Conservation (phyloP, 2,329 filamentous ascomycete genomes). For the Cephalotrichum gorgonifer region DNA sequence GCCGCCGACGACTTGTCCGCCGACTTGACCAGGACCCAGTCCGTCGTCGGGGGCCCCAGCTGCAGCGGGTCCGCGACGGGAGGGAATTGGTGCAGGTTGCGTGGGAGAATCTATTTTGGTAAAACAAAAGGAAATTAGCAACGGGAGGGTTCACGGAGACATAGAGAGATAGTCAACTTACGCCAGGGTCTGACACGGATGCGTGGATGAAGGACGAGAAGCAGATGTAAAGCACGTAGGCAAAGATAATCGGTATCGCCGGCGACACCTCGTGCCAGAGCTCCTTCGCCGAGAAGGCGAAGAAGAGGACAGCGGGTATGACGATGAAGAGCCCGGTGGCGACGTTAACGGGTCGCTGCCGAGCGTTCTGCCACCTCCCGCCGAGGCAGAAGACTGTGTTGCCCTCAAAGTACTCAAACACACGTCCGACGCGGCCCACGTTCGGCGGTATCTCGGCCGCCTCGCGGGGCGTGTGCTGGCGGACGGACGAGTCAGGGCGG, state of each 20-base stretch:
- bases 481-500: conserved; percentile 8
- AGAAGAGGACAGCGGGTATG: conserved; percentile 72
- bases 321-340: conserved; percentile 74
- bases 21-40: conserved; percentile 88
- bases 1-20: conserved; percentile 65
- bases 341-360: conserved; percentile 79
- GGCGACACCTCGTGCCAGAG: conserved; percentile 80
- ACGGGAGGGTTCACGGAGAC: no score
- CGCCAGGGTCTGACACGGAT: conserved; percentile 83
- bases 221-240: conserved; percentile 83
- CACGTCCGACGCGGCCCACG: conserved; percentile 44
- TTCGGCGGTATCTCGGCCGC: conserved; percentile 19
- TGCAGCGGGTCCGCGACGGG: conserved; percentile 69
- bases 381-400: conserved; percentile 86
- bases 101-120: conserved; percentile 86
- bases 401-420: conserved; percentile 87
- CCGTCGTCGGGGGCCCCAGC: conserved; percentile 75
- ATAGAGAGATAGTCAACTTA: conserved; percentile 38
- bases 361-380: conserved; percentile 80
- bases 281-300: conserved; percentile 74
- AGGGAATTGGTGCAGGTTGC: conserved; percentile 86
- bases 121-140: no score
- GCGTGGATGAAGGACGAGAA: conserved; percentile 91
- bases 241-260: conserved; percentile 80
- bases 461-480: conserved; percentile 9